Conservation (phyloP, 2,329 filamentous ascomycete species). For the Cadophora sp. region DNA sequence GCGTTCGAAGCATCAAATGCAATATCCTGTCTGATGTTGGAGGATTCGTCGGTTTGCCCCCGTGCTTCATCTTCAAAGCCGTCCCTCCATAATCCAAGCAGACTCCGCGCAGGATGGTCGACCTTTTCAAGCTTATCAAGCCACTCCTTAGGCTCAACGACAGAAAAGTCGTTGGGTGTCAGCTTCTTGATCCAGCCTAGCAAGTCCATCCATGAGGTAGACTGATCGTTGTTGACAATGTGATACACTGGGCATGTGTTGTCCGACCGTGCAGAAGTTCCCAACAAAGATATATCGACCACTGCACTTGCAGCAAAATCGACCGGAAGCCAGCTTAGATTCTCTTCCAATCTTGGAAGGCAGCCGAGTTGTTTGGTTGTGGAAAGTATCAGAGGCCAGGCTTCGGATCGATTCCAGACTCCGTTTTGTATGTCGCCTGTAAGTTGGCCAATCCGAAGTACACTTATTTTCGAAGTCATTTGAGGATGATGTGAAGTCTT, state of each 20-base stretch:
- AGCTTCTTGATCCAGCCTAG: slow-evolving; percentile 50
- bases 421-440: slow-evolving; percentile 51
- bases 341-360: slow-evolving; percentile 49
- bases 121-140: slow-evolving; percentile 45
- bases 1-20: slow-evolving; percentile 42
- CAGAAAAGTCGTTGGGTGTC: slow-evolving; percentile 43
- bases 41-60: neutral
- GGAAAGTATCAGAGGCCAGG: slow-evolving; percentile 55
- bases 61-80: slow-evolving; percentile 43
- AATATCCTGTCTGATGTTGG: neutral
- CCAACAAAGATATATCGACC: slow-evolving; percentile 45
- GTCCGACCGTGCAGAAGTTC: slow-evolving; percentile 27
- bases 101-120: slow-evolving; percentile 48
- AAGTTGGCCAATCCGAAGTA: slow-evolving; percentile 49
- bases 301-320: slow-evolving; percentile 52
- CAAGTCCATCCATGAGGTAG: slow-evolving; percentile 53
- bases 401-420: slow-evolving; percentile 56
- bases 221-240: slow-evolving; percentile 50
- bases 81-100: slow-evolving; percentile 57
- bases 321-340: slow-evolving; percentile 54
- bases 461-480: slow-evolving; percentile 21
- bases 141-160: slow-evolving; percentile 50
- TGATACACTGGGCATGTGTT: slow-evolving; percentile 16
- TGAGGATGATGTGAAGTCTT: slow-evolving; percentile 42
- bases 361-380: slow-evolving; percentile 47